phyloP scores from a whole-genome alignment of 805 yeast genomes.

The Jamesozyma lodderae region DNA sequence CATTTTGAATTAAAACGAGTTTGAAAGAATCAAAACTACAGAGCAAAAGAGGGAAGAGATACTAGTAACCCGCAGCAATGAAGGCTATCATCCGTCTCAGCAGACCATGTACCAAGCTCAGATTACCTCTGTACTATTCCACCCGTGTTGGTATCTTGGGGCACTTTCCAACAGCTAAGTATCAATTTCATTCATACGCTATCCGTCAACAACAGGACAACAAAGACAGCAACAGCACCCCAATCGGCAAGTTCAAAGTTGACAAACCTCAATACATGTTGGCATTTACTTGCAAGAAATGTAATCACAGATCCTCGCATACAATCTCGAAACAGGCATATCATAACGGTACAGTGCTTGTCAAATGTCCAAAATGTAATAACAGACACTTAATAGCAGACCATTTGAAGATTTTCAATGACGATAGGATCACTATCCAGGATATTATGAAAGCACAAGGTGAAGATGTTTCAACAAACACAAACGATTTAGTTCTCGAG shows the following conservation, averaged over 20 bases:
- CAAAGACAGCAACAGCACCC: neutral
- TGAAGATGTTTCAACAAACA: slow-evolving; percentile 53
- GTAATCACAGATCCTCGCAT: slow-evolving; percentile 77
- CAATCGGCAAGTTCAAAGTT: slow-evolving; percentile 33
- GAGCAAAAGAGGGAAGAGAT: too few relatives aligned
- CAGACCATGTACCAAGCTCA: too few relatives aligned
- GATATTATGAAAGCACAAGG: slow-evolving; percentile 72
- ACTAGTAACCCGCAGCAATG: too few relatives aligned
- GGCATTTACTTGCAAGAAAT: slow-evolving; percentile 87
- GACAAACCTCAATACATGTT: slow-evolving; percentile 77
- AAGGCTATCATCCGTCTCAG: too few relatives aligned
- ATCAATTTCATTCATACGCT: too few relatives aligned
- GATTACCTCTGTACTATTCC: too few relatives aligned
- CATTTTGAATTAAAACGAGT: too few relatives aligned
- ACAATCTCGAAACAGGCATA: slow-evolving; percentile 91
- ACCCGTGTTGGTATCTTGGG: too few relatives aligned
- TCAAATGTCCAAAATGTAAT: slow-evolving; percentile 87
- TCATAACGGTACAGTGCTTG: slow-evolving; percentile 72
- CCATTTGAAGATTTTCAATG: slow-evolving; percentile 75
- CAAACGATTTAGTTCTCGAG: slow-evolving; percentile 54
- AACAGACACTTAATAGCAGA: slow-evolving; percentile 88
- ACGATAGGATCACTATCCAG: slow-evolving; percentile 60
- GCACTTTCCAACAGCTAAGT: too few relatives aligned
- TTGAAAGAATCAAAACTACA: neutral
- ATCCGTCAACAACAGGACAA: neutral